Evolutionary conservation across 768 basidiomycete genomes (phyloP).

Genomic region (Boletus bicolor): DNA sequence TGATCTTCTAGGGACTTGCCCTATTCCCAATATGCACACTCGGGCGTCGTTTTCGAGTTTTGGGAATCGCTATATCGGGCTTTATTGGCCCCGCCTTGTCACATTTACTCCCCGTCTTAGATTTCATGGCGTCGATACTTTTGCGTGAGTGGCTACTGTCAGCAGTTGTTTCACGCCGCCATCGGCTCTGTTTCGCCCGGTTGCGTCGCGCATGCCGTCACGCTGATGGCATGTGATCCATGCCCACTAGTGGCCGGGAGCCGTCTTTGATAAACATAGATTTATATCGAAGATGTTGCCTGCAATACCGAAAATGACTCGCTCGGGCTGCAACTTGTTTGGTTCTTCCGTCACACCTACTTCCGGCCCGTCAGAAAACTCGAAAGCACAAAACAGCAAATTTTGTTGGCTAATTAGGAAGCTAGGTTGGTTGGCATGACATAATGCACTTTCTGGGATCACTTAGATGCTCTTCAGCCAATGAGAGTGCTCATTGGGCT

Average conservation of each 20-base stretch:
- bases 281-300: background rate
- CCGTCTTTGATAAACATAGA: background rate
- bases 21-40: background rate
- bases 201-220: constrained; percentile 4
- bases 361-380: background rate
- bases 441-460: too few species aligned
- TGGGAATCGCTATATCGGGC: constrained; percentile 1
- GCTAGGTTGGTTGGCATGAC: too few species aligned
- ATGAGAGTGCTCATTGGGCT: too few species aligned
- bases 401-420: too few species aligned
- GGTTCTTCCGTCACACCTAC: background rate
- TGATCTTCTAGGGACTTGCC: too few species aligned
- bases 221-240: background rate
- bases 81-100: background rate
- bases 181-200: constrained; percentile 5
- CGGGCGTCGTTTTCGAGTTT: background rate
- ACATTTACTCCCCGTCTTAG: background rate
- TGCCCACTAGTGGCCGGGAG: background rate
- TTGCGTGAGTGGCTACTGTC: background rate
- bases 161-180: background rate
- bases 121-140: background rate
- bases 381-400: too few species aligned
- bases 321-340: background rate
- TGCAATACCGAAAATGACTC: background rate
- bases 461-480: too few species aligned